These are phyloP conservation scores for Artemisia argyi DNA, from an alignment of 129 eudicot genomes.

Conservation along the genomic window DNA sequence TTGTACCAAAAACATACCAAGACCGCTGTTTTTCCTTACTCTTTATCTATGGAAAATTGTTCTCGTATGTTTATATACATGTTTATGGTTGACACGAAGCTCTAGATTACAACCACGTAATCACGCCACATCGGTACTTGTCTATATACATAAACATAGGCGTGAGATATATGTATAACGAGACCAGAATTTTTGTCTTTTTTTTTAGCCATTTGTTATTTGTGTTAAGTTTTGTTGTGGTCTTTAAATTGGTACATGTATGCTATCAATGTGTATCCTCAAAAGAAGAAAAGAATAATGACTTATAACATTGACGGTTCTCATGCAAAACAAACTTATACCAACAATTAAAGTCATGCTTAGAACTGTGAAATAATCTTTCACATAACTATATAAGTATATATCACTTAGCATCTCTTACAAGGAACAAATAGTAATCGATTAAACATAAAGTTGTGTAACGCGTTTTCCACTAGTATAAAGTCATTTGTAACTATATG, in stretches of 20 bases:
- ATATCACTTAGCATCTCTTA: too few relatives aligned
- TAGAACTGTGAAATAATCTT: not conserved
- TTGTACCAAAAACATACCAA: slow-evolving; percentile 22
- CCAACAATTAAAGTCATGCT: not conserved
- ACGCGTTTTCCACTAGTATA: too few relatives aligned
- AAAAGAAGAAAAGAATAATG: too few relatives aligned
- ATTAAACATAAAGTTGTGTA: too few relatives aligned
- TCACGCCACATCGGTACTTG: not conserved
- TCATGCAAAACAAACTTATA: not conserved
- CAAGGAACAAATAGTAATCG: too few relatives aligned
- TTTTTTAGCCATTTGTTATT: not conserved
- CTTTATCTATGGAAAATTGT: not conserved
- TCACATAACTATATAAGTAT: not conserved
- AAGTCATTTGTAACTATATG: too few relatives aligned
- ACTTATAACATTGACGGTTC: not conserved
- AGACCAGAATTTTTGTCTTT: not conserved
- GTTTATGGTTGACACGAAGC: not conserved
- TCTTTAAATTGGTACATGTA: too few relatives aligned
- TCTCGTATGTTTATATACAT: not conserved
- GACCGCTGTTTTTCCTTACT: not conserved
- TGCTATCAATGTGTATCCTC: too few relatives aligned
- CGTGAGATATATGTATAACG: too few relatives aligned
- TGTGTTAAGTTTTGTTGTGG: not conserved
- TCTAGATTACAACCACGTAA: not conserved
- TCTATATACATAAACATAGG: not conserved